Evolutionary conservation across 331 rosid species (phyloP), one percentile per base, ranked within the genome.

Genomic region (Malus hybrid): DNA sequence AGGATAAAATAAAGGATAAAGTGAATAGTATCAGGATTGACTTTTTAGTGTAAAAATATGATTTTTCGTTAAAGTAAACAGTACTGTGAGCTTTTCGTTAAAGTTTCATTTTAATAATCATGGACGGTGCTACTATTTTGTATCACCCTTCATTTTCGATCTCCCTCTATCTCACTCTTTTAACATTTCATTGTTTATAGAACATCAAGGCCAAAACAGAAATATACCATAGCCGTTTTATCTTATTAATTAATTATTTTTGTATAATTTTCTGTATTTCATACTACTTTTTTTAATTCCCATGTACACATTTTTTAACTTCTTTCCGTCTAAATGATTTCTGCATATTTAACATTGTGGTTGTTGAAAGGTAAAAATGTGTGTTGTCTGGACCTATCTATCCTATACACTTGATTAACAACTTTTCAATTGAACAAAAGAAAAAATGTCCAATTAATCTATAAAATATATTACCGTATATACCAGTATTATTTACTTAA

Each of bases 101-200:
- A 24, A 24, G 24, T 24, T 24, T 24, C 24, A 24, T 67, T 44
- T 69, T 31, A 29, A 44, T 59, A 77, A 69, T n/a, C 62, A n/a
- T 60, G 75, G 75, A 24, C 75, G 70, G 75, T 60, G 70, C 59
- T 39, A 69, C 65, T 48, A 15, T 64, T 22, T 64, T 28, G 19
- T 64, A 64, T 20, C 46, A 32, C 44, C 44, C 6, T 64, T 64
- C 24, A 7, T 31, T 32, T 48, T 20, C 54, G 19, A 27, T 16
- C 48, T 5, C 52, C 3, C 19, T 67, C 54, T 66, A 5, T n/a
- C 12, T 67, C 15, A 5, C 72, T 6, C 10, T 24, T 31, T 31
- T 64, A 0, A 18, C 6, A 3, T 31, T 64, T 15, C 68, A 22
- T 31, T 3, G 18, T 0, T 64, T 24, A 28, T 52, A 42, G 48